Evolutionary conservation across 805 yeast species (phyloP).

Genomic region (Wickerhamomyces hampshirensis): DNA sequence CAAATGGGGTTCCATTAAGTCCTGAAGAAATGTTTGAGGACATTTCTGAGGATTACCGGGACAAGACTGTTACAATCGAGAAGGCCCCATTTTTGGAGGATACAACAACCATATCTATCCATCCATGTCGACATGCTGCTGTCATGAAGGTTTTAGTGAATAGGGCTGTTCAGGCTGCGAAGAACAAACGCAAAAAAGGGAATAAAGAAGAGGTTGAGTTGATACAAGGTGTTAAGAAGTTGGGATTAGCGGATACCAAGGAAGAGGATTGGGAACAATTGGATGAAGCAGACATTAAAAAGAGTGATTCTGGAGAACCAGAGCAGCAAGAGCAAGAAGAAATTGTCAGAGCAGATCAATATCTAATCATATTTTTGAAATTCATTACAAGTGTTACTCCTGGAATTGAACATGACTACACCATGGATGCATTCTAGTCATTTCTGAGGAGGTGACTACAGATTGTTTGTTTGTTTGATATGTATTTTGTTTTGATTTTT

Average conservation of each 20-base stretch:
- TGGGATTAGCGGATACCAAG: constrained; percentile 40
- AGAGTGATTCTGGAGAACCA: constrained; percentile 16
- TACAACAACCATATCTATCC: constrained; percentile 79
- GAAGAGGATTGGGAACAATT: constrained; percentile 58
- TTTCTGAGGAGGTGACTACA: no score
- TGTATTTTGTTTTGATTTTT: no score
- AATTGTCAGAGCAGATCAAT: constrained; percentile 83
- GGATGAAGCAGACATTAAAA: constrained; percentile 27
- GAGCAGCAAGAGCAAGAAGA: constrained; percentile 23
- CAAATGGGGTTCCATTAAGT: constrained; percentile 77
- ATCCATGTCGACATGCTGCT: constrained; percentile 92
- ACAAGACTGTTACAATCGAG: constrained; percentile 95
- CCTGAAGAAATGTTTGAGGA: constrained; percentile 95
- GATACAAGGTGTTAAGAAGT: constrained; percentile 39
- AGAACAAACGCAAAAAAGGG: constrained; percentile 24
- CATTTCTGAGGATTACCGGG: constrained; percentile 84
- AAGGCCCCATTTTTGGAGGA: constrained; percentile 77
- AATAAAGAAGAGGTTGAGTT: constrained; percentile 23
- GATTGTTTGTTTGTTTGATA: no score
- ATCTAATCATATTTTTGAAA: constrained; percentile 81
- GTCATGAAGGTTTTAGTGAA: constrained; percentile 89
- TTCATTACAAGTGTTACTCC: constrained; percentile 97
- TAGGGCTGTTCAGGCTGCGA: constrained; percentile 53
- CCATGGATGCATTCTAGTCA: constrained; percentile 90
- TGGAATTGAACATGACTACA: constrained; percentile 94